These are phyloP conservation scores for Cyclotella baltica DNA, from an alignment of 108 stramenopile genomes.

Conservation along the genomic window DNA sequence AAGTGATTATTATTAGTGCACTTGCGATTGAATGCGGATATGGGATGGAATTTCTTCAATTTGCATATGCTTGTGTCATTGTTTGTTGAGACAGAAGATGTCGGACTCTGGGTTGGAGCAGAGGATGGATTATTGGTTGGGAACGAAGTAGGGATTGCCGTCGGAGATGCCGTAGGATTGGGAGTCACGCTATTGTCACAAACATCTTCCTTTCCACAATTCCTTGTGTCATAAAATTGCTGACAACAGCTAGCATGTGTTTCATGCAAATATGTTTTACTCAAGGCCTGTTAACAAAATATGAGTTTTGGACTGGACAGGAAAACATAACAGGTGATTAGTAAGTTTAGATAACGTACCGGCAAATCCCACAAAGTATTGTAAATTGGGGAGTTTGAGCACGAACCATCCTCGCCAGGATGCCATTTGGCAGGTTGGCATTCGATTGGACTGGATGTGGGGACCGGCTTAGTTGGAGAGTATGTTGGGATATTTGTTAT, in stretches of 20 bases:
- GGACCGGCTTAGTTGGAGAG: background rate
- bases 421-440: constrained; percentile 6
- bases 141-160: background rate
- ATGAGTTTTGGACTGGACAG: too few species aligned
- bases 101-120: background rate
- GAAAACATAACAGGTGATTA: too few species aligned
- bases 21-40: background rate
- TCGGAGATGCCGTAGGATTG: background rate
- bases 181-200: background rate
- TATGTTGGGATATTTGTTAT: background rate
- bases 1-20: constrained; percentile 19
- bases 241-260: background rate
- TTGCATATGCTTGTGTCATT: background rate
- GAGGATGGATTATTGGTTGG: background rate
- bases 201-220: constrained; percentile 3
- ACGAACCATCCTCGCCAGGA: background rate
- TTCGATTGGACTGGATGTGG: background rate
- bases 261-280: background rate
- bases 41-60: constrained; percentile 12
- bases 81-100: background rate
- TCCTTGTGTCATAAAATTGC: background rate
- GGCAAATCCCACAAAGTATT: constrained; percentile 5
- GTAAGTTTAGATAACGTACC: too few species aligned
- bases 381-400: constrained; percentile 7
- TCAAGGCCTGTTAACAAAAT: too few species aligned